A percentile compares a stretch with the other conserved stretches of the same genome.
Evolutionary conservation across 441 rosid species (phyloP).

Genomic region (Omphalea diandra): DNA sequence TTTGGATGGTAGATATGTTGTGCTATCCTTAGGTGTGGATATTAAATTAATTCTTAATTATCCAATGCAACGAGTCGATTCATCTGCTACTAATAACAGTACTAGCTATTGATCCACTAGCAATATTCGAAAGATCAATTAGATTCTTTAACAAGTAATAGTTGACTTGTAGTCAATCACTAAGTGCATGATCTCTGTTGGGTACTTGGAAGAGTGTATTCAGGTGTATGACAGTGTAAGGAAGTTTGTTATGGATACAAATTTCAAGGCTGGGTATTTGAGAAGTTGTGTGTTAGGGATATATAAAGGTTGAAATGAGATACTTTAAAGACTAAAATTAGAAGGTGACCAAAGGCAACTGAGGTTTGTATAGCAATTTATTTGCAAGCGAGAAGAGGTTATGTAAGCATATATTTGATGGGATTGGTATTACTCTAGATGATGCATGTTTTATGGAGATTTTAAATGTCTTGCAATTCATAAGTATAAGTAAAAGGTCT

Average conservation of each 20-base stretch:
- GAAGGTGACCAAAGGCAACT: constrained; percentile 64
- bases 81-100: constrained; percentile 31
- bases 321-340: constrained; percentile 62
- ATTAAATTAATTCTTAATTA: too few species aligned
- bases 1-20: too few species aligned
- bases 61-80: constrained; percentile 26
- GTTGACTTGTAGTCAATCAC: constrained; percentile 50
- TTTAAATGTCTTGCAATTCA: constrained; percentile 55
- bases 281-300: too few species aligned
- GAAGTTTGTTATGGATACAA: constrained; percentile 54
- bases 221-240: constrained; percentile 59
- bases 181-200: constrained; percentile 58
- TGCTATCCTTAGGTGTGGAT: too few species aligned
- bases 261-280: constrained; percentile 55
- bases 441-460: constrained; percentile 54
- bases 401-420: constrained; percentile 49
- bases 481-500: constrained; percentile 75
- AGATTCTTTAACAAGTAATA: constrained; percentile 50
- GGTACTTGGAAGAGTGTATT: constrained; percentile 67
- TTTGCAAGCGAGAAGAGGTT: constrained; percentile 68
- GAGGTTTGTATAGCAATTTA: constrained; percentile 49
- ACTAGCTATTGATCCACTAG: constrained; percentile 62
- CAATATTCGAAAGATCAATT: constrained; percentile 71
- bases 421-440: constrained; percentile 33
- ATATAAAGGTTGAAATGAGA: constrained; percentile 79